These are phyloP conservation scores for Tilletia walkeri DNA, from an alignment of 1,284 basidiomycete species.

Conservation along the genomic window DNA sequence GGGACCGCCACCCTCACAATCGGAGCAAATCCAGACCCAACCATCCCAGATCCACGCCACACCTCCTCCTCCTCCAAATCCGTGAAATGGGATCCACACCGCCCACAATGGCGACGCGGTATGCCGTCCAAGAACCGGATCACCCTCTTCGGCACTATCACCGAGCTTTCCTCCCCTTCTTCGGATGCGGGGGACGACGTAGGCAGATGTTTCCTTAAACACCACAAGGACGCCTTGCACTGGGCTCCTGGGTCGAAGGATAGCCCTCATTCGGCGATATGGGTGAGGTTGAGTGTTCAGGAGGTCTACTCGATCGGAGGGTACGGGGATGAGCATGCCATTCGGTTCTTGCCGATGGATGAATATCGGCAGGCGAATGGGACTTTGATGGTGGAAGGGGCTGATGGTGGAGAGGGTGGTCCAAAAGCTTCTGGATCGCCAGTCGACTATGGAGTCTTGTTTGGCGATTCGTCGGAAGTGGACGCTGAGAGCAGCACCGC, in stretches of 20 bases:
- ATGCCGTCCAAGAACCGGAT: constrained; percentile 51
- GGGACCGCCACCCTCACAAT: constrained; percentile 45
- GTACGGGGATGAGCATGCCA: constrained; percentile 54
- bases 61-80: not conserved
- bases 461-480: no score
- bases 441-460: no score
- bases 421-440: no score
- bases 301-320: constrained; percentile 50
- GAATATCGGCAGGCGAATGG: constrained; percentile 21
- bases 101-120: constrained; percentile 47
- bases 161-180: constrained; percentile 23
- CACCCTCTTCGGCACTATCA: constrained; percentile 48
- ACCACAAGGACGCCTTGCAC: constrained; percentile 44
- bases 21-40: constrained; percentile 35
- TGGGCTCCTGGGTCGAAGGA: constrained; percentile 43
- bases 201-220: constrained; percentile 33
- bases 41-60: constrained; percentile 35
- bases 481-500: no score
- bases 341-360: constrained; percentile 42
- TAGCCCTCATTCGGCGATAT: constrained; percentile 46
- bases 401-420: not conserved
- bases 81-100: constrained; percentile 32
- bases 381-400: not conserved
- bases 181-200: constrained; percentile 19
- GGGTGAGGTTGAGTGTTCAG: constrained; percentile 42